A percentile compares a stretch with the other conserved stretches of the same genome.
phyloP scores from a whole-genome alignment of 1,284 basidiomycete species.

The Malassezia equina region DNA sequence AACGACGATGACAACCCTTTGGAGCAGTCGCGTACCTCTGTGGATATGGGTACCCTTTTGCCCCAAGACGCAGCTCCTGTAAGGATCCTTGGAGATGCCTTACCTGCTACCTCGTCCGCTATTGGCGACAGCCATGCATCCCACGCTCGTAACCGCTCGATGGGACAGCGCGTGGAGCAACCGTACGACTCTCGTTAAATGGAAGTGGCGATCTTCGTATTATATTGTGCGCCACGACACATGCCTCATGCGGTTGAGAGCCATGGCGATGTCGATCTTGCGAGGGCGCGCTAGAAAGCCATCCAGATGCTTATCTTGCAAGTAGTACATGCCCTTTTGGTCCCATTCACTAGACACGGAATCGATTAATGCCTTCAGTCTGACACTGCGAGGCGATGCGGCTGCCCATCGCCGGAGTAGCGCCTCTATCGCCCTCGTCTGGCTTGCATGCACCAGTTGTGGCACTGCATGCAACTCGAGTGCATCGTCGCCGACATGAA shows the following conservation, averaged over 20 bases:
- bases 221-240: not conserved
- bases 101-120: constrained; percentile 7
- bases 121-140: constrained; percentile 1
- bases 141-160: constrained; percentile 16
- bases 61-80: not conserved
- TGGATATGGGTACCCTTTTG: constrained; percentile 11
- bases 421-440: constrained; percentile 15
- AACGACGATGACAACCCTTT: constrained; percentile 2
- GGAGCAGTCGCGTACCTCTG: not conserved
- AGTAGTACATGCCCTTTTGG: constrained; percentile 1
- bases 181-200: constrained; percentile 2
- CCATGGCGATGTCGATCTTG: constrained; percentile 6
- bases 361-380: not conserved
- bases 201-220: not conserved
- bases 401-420: constrained; percentile 4
- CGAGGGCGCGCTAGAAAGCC: constrained; percentile 15
- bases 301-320: constrained; percentile 1
- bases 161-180: not conserved
- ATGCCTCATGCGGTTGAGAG: constrained; percentile 14
- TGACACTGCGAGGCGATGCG: no score
- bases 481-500: constrained; percentile 3
- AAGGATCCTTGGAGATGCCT: not conserved
- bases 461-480: constrained; percentile 7
- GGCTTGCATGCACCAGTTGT: constrained; percentile 11
- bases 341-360: not conserved